These are phyloP conservation scores for Lolium perenne DNA, from an alignment of 176 grass and related monocot genomes.

Conservation along the genomic window DNA sequence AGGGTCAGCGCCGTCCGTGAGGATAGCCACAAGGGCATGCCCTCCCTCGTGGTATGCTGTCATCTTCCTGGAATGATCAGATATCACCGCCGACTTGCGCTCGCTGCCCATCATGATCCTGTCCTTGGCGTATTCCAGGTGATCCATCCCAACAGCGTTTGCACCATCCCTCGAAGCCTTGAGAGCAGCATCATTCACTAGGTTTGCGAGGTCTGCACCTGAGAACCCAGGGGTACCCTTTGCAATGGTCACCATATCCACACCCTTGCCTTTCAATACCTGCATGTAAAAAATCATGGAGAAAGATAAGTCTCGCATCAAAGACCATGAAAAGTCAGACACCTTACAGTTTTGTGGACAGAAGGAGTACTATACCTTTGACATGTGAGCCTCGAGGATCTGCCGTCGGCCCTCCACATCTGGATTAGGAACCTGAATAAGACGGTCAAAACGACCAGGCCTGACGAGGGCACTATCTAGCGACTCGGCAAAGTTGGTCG, in stretches of 20 bases:
- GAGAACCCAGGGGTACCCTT: conserved; percentile 43
- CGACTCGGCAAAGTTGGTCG: conserved; percentile 71
- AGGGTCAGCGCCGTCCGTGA: conserved; percentile 58
- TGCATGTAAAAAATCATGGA: conserved; percentile 12
- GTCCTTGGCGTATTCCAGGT: conserved; percentile 66
- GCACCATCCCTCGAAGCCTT: conserved; percentile 67
- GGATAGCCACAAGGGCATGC: conserved; percentile 31
- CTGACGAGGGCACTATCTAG: conserved; percentile 55
- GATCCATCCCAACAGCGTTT: conserved; percentile 57
- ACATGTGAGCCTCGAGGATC: conserved; percentile 82
- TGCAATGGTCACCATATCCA: conserved; percentile 62
- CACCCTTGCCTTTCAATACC: conserved; percentile 69
- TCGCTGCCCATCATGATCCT: conserved; percentile 59
- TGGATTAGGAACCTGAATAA: conserved; percentile 77
- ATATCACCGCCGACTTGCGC: neutral
- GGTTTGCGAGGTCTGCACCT: conserved; percentile 74
- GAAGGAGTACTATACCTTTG: conserved; percentile 53
- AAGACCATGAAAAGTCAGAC: neutral
- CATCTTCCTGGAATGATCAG: conserved; percentile 12
- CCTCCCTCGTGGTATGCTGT: conserved; percentile 35
- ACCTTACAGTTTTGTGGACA: neutral
- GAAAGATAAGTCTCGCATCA: neutral
- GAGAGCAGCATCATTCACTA: conserved; percentile 71
- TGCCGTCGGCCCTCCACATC: conserved; percentile 85
- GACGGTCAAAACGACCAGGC: conserved; percentile 82